phyloP scores from a whole-genome alignment of 805 yeast species.

The Suhomyces tanzawaensis region DNA sequence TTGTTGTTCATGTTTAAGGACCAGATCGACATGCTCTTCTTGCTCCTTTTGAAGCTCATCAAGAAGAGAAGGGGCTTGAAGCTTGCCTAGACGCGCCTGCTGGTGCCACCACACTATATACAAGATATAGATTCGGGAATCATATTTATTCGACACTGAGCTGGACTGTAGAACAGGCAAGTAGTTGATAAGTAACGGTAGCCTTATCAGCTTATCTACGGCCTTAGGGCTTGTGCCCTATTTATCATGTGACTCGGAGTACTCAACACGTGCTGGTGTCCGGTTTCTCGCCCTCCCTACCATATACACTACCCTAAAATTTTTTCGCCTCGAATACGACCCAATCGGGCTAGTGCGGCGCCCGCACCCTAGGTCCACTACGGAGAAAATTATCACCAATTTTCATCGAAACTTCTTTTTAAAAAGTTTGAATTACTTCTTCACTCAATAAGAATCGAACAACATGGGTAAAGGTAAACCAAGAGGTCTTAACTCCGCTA shows the following conservation, averaged over 20 bases:
- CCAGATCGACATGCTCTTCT: slow-evolving; percentile 48
- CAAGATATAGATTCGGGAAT: neutral
- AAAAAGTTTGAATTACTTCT: slow-evolving; percentile 8
- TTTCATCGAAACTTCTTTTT: slow-evolving; percentile 8
- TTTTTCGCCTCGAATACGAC: too few relatives aligned
- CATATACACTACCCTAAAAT: too few relatives aligned
- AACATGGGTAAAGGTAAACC: slow-evolving; percentile 99
- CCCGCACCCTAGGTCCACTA: neutral
- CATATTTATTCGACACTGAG: too few relatives aligned
- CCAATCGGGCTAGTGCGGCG: too few relatives aligned
- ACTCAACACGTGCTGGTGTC: too few relatives aligned
- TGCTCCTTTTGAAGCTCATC: slow-evolving; percentile 29
- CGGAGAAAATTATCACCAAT: slow-evolving; percentile 7
- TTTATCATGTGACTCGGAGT: too few relatives aligned
- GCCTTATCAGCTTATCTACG: too few relatives aligned
- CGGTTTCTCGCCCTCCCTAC: too few relatives aligned
- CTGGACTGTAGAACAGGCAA: too few relatives aligned
- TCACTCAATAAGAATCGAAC: slow-evolving; percentile 14
- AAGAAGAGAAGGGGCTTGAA: slow-evolving; percentile 14
- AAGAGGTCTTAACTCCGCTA: slow-evolving; percentile 99
- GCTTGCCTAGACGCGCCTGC: too few relatives aligned
- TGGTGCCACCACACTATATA: neutral
- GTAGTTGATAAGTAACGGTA: too few relatives aligned
- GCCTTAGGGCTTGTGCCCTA: too few relatives aligned
- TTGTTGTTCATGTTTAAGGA: slow-evolving; percentile 79